Base-by-base conservation (phyloP, 306 rosid species). In the Benincasa hispida region DNA sequence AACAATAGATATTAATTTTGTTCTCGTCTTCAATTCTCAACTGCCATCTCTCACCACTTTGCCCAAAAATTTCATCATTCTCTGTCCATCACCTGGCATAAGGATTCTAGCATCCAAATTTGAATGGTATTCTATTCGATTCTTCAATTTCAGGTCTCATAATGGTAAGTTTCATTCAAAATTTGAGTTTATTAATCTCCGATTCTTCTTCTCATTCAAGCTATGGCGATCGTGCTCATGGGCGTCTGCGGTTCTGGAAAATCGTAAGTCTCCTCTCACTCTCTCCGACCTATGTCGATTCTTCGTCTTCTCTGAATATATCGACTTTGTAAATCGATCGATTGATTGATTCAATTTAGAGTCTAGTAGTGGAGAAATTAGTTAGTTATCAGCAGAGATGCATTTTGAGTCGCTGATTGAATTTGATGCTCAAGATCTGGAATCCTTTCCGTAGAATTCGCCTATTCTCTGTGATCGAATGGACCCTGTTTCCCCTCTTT, bases 221-320 rank as follows among this genome's bases (percentile, higher is more conserved):
- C 81, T 47, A 37, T 72, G 41, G 86, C 77, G 66, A 68, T 91
- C 56, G 87, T 93, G 32, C 35, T 93, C 39, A 88, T 88, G 92
- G 98, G 96, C 54, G 96, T 93, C 59, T 84, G 97, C 47, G 98
- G 98, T 7, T 89, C 92, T 7, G 97, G 98, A 56, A 91, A 93
- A 88, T 84, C 97, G 98, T 91, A 83, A 81, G 87, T 58, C 17
- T 74, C 6, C 63, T 22, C 10, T 76, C 24, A 4, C 39, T 41
- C 3, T 12, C 15, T 25, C 32, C 13, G 42, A 37, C 5, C 35
- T 21, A 25, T 32, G 54, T 5, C 13, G 15, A 28, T 3, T 25
- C 11, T 48, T 74, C 69, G 28, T 15, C 57, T 41, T 57, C n/a
- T 32, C 6, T 6, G 13, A 30, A 10, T 9, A 18, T 21, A 17